A percentile compares a stretch with the other conserved stretches of the same genome.
phyloP scores from a whole-genome alignment of 2,329 filamentous ascomycete species.

The Myriosclerotinia curreyana region DNA sequence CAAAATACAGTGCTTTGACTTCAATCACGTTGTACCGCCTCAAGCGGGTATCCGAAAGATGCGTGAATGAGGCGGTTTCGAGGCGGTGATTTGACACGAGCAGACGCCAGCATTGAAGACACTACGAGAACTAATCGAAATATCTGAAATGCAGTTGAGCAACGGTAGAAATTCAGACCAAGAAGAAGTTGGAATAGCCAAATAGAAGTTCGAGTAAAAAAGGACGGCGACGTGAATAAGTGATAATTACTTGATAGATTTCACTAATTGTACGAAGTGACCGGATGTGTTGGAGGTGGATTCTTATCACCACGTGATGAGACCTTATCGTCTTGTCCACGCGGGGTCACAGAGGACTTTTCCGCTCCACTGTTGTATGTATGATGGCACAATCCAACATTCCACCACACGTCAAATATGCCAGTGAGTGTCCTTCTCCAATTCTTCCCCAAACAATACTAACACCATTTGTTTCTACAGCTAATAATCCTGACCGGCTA shows the following conservation, averaged over 20 bases:
- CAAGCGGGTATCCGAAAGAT: background rate
- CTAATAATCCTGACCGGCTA: constrained; percentile 65
- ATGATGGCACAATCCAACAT: constrained; percentile 8
- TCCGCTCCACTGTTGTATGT: background rate
- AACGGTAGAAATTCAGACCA: background rate
- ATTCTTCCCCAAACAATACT: background rate
- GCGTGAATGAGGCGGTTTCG: background rate
- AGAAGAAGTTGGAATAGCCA: background rate
- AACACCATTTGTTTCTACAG: constrained; percentile 41
- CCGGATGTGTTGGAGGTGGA: too few species aligned
- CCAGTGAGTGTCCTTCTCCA: constrained; percentile 9
- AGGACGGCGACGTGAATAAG: background rate
- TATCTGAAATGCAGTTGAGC: background rate
- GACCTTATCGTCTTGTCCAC: background rate
- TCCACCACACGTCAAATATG: constrained; percentile 13
- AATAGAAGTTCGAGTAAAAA: too few species aligned
- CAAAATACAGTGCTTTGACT: background rate
- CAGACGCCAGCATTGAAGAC: background rate
- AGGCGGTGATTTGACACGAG: background rate
- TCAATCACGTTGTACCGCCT: constrained; percentile 8
- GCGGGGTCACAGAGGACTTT: constrained; percentile 10
- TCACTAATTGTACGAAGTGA: too few species aligned
- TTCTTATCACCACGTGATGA: constrained; percentile 2
- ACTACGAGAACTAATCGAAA: background rate
- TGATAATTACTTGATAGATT: background rate